Evolutionary conservation across 2,329 filamentous ascomycete genomes (phyloP).

Genomic region (Alternaria consortialis): DNA sequence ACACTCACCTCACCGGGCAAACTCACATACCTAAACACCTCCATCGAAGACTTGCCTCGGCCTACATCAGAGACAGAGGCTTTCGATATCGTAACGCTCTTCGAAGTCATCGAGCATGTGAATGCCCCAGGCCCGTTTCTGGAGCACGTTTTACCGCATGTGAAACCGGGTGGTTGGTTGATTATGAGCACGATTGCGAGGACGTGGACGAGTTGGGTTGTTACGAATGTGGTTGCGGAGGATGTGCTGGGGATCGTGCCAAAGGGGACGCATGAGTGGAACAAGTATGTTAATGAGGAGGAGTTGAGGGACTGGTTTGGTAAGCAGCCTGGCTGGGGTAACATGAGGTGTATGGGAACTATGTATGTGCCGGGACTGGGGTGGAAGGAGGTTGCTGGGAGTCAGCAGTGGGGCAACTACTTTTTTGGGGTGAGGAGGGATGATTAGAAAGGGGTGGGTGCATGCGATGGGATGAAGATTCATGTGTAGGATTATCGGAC

Average conservation of each 20-base stretch:
- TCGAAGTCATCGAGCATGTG: constrained; percentile 96
- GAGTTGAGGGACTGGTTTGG: constrained; percentile 69
- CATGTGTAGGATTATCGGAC: constrained; percentile 1
- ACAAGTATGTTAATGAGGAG: constrained; percentile 88
- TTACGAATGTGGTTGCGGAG: constrained; percentile 92
- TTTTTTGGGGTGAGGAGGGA: constrained; percentile 83
- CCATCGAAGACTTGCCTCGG: constrained; percentile 73
- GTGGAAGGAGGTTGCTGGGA: constrained; percentile 83
- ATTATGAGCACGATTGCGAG: constrained; percentile 91
- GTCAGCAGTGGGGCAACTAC: constrained; percentile 92
- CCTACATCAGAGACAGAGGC: constrained; percentile 48
- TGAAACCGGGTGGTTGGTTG: constrained; percentile 92
- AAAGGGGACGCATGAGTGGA: constrained; percentile 93
- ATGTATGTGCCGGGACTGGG: constrained; percentile 90
- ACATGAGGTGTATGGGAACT: constrained; percentile 75
- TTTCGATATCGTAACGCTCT: constrained; percentile 85
- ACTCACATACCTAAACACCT: constrained; percentile 76
- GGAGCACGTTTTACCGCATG: constrained; percentile 73
- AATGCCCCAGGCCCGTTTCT: constrained; percentile 78
- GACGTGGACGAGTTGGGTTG: constrained; percentile 87
- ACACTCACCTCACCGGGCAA: constrained; percentile 63
- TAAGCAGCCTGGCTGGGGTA: constrained; percentile 53
- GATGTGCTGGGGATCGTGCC: constrained; percentile 88
- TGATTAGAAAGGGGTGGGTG: not conserved
- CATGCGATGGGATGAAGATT: not conserved